Evolutionary conservation across 805 yeast species (phyloP), one percentile per base, ranked within the genome.

Genomic region (Metschnikowia lachancei): DNA sequence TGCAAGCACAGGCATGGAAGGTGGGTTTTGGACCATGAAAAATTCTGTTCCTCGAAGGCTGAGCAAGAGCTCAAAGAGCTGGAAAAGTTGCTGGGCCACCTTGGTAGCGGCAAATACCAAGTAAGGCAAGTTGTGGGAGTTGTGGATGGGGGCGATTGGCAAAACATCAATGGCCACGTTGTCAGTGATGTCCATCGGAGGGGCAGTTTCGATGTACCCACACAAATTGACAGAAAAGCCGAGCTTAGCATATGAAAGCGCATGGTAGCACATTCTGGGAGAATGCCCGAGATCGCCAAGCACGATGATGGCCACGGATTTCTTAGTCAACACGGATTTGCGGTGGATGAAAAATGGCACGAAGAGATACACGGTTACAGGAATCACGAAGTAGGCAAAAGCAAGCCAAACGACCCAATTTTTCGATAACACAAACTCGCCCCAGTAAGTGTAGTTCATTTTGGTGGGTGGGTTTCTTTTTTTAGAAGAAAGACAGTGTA

Each of bases 281-380:
- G 97, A 91, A 60, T 90, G 95, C 12, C 96, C 97, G 44, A 94
- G 61, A 61, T 92, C 98, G 1, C 99, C 99, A 16, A 94, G 69
- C 2, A 94, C 99, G 52, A 88, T 76, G 16, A 94, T 81, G 9
- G 86, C 75, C 5, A 88, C 82, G 43, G 88, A 77, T 51, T 74
- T 80, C 49, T 59, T 52, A 28, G 56, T 61, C 18, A 64, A 55
- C 31, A 51, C 58, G 9, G 53, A 44, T 14, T 60, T 55, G 19
- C 60, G 59, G 29, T 62, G 54, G 4, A 61, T 41, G 12, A 75
- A 33, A 22, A 58, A 57, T 1, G 82, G 81, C 4, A 77, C 52
- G 0, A 72, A 36, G 2, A 60, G 47, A 57, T 76, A 77, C 13
- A 74, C 70, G 1, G 69, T 9, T 8, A 77, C 8, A 0, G 83